A percentile compares a stretch with the other conserved stretches of the same genome.
These are phyloP conservation scores for Mycena epipterygia DNA, from an alignment of 768 basidiomycete genomes.

Conservation along the genomic window DNA sequence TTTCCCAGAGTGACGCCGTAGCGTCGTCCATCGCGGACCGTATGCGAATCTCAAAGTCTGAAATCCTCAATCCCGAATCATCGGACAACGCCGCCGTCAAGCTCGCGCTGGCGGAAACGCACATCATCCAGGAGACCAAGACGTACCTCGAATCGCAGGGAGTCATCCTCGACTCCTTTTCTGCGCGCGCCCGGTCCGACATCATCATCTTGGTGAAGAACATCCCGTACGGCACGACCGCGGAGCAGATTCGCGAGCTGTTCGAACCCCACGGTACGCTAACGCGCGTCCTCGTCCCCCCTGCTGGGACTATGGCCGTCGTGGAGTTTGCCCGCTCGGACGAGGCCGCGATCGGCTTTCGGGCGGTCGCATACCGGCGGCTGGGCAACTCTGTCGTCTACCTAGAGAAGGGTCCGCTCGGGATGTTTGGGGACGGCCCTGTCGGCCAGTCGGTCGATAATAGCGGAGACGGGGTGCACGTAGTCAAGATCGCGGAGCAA, in stretches of 20 bases:
- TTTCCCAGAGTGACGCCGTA: conserved; percentile 88
- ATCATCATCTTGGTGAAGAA: conserved; percentile 95
- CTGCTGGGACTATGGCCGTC: conserved; percentile 93
- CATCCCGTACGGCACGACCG: conserved; percentile 91
- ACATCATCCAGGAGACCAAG: conserved; percentile 96
- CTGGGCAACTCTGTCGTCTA: conserved; percentile 93
- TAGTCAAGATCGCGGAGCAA: conserved; percentile 61
- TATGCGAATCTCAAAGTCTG: conserved; percentile 88
- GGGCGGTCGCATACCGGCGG: conserved; percentile 87
- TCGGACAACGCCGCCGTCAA: conserved; percentile 90
- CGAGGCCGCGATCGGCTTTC: conserved; percentile 83
- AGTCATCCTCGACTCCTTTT: conserved; percentile 72
- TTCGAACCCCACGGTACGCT: conserved; percentile 84
- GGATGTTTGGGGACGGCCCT: conserved; percentile 76
- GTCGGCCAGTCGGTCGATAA: conserved; percentile 35
- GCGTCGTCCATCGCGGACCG: conserved; percentile 91
- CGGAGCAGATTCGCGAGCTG: conserved; percentile 80
- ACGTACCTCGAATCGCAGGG: conserved; percentile 87
- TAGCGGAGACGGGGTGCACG: conserved; percentile 25
- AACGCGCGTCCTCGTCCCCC: conserved; percentile 83
- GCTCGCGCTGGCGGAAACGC: conserved; percentile 95
- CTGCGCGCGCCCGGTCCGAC: conserved; percentile 70
- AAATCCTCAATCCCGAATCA: conserved; percentile 86
- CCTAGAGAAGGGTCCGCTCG: conserved; percentile 91
- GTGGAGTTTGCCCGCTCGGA: conserved; percentile 85